Conservation (phyloP, 768 basidiomycete genomes). For the Thelephora ganbajun region DNA sequence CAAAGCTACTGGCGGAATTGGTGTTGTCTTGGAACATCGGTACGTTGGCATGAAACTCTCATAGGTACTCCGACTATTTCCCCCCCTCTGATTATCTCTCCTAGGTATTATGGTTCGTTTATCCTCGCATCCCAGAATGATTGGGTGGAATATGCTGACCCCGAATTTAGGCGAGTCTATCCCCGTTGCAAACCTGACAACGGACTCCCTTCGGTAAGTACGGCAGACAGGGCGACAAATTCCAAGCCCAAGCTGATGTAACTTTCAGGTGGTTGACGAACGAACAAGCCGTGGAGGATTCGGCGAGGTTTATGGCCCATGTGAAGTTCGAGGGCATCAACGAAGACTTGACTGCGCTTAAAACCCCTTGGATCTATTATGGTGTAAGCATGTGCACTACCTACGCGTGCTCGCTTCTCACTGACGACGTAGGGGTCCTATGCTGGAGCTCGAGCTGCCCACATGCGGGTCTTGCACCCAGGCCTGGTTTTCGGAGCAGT, state of each 20-base stretch:
- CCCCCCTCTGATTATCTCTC: not conserved
- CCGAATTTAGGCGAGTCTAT: constrained; percentile 46
- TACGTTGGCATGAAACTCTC: constrained; percentile 54
- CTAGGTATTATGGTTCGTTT: constrained; percentile 8
- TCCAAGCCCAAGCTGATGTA: constrained; percentile 2
- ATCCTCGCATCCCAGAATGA: not conserved
- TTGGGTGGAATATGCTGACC: not conserved
- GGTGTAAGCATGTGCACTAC: constrained; percentile 40
- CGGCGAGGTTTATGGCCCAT: constrained; percentile 79
- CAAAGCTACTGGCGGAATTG: constrained; percentile 74
- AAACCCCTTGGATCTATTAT: constrained; percentile 85
- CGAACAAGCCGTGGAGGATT: constrained; percentile 80
- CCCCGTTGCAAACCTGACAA: constrained; percentile 64
- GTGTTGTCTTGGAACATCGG: constrained; percentile 85
- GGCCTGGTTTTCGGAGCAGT: constrained; percentile 84
- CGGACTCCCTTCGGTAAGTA: constrained; percentile 61
- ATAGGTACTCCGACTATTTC: not conserved
- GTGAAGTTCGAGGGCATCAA: constrained; percentile 50
- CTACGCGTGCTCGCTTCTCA: not conserved
- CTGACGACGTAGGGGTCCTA: constrained; percentile 52
- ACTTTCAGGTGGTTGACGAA: constrained; percentile 70
- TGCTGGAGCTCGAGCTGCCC: constrained; percentile 86
- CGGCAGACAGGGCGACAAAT: not conserved
- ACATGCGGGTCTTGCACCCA: constrained; percentile 80
- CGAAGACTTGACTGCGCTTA: constrained; percentile 57